Base-by-base conservation (phyloP, 768 basidiomycete species). In the Epithele typhae region DNA sequence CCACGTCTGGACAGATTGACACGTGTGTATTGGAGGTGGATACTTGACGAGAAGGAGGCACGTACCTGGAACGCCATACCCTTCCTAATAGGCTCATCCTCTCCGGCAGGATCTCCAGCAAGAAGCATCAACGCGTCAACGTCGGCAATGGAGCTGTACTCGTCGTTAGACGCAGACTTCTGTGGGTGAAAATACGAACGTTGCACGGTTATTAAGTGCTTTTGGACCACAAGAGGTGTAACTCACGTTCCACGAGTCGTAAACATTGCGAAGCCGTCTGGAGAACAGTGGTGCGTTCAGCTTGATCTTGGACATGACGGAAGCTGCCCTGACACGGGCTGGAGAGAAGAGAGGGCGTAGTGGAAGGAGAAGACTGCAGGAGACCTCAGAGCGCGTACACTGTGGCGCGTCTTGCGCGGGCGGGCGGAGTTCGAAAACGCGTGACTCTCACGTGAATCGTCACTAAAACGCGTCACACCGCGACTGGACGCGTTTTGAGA, bases 71-170 rank as follows among this genome's bases (percentile, higher is more conserved):
- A 77, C 33, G 91, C 92, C 21, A 87, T 88, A 10, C 92, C 90
- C 63, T 92, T 95, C 49, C 86, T 80, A 57, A 91, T 81, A n/a
- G 88, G 82, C 57, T 90, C 88, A 55, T 97, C 95, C 58, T 97
- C 92, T 5, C 77, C 74, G 0, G 79, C 82, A 19, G 84, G 83
- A 53, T 92, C 90, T 24, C 89, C 90, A 27, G 89, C 81, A 24
- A 82, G 61, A 12, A 92, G 69, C 3, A 91, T 60, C 19, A 92
- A 68, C 14, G 84, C 84, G 56, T 89, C 87, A 7, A 73, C 73
- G 49, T 79, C 79, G 4, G 77, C 74, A 68, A 92, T 71, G 8
- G 84, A 73, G 53, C 73, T 75, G 57, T 80, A 84, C 54, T 91
- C 89, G 37, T 87, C 84, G 52, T 82, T 81, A 58, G 63, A 73